Conservation (phyloP, 345 rosid genomes). For the Salix koriyanagi region DNA sequence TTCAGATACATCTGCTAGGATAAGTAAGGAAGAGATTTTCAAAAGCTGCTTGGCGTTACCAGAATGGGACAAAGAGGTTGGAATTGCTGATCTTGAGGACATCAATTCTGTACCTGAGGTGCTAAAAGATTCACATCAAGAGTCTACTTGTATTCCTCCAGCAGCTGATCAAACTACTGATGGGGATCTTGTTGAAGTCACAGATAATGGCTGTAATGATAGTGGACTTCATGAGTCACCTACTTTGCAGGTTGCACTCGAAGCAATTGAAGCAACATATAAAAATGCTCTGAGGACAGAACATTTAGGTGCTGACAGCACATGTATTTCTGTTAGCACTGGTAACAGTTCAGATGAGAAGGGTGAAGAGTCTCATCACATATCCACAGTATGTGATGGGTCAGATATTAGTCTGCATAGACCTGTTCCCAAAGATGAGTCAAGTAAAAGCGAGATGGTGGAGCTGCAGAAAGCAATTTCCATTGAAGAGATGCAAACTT, state of each 20-base stretch:
- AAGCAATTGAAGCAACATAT: conserved; percentile 14
- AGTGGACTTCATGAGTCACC: conserved; percentile 8
- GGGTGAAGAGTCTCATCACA: conserved; percentile 28
- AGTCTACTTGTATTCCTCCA: conserved; percentile 13
- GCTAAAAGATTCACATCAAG: conserved; percentile 21
- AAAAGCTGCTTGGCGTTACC: conserved; percentile 48
- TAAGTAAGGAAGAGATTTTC: conserved; percentile 38
- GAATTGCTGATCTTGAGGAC: conserved; percentile 25
- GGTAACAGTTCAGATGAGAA: conserved; percentile 23
- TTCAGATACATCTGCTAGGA: conserved; percentile 20
- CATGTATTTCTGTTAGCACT: conserved; percentile 20
- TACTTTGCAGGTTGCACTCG: conserved; percentile 12
- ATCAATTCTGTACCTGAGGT: conserved; percentile 25
- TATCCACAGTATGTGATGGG: conserved; percentile 35
- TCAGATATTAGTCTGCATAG: conserved; percentile 12
- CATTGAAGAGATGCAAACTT: conserved; percentile 21
- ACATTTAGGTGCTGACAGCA: conserved; percentile 20
- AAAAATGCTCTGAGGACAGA: conserved; percentile 10
- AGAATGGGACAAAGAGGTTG: conserved; percentile 36
- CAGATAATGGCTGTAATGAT: conserved; percentile 12
- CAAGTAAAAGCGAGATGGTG: conserved; percentile 28
- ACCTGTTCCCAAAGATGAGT: conserved; percentile 25
- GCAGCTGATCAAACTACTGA: conserved; percentile 34
- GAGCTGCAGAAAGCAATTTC: conserved; percentile 35
- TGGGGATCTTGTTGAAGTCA: conserved; percentile 20